These are phyloP conservation scores for Fagopyrum homotropicum DNA, from an alignment of 148 eudicot species.

Conservation along the genomic window DNA sequence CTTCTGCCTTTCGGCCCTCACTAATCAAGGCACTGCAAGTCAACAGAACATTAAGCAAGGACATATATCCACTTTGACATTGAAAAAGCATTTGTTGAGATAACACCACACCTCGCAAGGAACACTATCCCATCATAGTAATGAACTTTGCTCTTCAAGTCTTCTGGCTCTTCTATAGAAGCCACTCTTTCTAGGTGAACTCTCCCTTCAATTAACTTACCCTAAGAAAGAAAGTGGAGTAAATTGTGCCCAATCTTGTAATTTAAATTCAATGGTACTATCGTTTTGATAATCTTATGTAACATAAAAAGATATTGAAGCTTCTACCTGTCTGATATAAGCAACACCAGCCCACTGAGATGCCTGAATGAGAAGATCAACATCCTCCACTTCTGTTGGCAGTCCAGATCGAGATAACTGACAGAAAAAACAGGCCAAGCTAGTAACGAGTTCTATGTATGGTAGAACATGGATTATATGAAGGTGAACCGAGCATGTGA, in stretches of 20 bases:
- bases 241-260: neutral
- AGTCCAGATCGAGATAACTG: conserved; percentile 43
- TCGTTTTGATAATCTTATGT: neutral
- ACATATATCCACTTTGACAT: neutral
- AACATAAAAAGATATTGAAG: neutral
- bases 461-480: neutral
- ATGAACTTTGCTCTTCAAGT: conserved; percentile 49
- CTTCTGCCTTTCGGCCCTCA: conserved; percentile 60
- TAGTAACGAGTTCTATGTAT: neutral
- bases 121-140: conserved; percentile 64
- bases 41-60: conserved; percentile 3
- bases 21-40: conserved; percentile 40
- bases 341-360: conserved; percentile 62
- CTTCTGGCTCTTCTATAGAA: conserved; percentile 61
- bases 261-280: neutral
- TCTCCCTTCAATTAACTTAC: conserved; percentile 48
- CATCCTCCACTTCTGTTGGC: conserved; percentile 45
- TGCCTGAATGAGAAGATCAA: conserved; percentile 64
- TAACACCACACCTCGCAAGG: conserved; percentile 49
- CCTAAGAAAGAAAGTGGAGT: conserved; percentile 29
- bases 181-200: conserved; percentile 67
- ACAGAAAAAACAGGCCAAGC: neutral
- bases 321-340: conserved; percentile 41
- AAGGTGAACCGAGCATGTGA: neutral
- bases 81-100: conserved; percentile 8